Conservation (phyloP, 176 grass and related monocot species). For the Eleusine coracana region DNA sequence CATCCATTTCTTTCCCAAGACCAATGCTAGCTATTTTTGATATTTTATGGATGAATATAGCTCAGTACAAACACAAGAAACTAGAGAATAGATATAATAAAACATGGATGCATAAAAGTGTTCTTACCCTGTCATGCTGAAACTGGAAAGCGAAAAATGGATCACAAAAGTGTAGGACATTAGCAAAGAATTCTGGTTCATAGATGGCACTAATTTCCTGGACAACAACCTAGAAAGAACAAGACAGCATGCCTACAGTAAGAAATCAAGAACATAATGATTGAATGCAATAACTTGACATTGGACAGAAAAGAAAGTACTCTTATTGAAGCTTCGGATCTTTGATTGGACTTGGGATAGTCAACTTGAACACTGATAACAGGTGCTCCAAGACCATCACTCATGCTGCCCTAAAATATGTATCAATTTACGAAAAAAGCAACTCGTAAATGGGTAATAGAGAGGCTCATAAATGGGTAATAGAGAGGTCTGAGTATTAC, state of each 20-base stretch:
- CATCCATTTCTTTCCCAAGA: slow-evolving; percentile 38
- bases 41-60: slow-evolving; percentile 13
- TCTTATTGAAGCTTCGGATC: slow-evolving; percentile 63
- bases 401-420: slow-evolving; percentile 52
- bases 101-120: slow-evolving; percentile 24
- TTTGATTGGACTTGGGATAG: slow-evolving; percentile 59
- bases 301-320: slow-evolving; percentile 48
- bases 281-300: slow-evolving; percentile 42
- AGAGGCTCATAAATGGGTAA: not conserved
- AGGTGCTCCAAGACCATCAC: slow-evolving; percentile 46
- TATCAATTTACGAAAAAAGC: slow-evolving; percentile 43
- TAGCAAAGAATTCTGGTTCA: slow-evolving; percentile 67
- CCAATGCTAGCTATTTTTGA: slow-evolving; percentile 18
- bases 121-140: slow-evolving; percentile 85
- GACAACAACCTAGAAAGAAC: slow-evolving; percentile 66
- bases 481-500: slow-evolving; percentile 27
- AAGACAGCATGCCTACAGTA: slow-evolving; percentile 28
- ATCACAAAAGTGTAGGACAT: slow-evolving; percentile 57
- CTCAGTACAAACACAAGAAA: slow-evolving; percentile 20
- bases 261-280: slow-evolving; percentile 31
- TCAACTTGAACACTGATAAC: slow-evolving; percentile 75
- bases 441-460: slow-evolving; percentile 30
- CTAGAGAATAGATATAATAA: slow-evolving; percentile 22
- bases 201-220: slow-evolving; percentile 67
- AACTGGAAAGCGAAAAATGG: slow-evolving; percentile 66